Conservation (phyloP, 768 basidiomycete genomes). For the Rhizopogon roseolus region DNA sequence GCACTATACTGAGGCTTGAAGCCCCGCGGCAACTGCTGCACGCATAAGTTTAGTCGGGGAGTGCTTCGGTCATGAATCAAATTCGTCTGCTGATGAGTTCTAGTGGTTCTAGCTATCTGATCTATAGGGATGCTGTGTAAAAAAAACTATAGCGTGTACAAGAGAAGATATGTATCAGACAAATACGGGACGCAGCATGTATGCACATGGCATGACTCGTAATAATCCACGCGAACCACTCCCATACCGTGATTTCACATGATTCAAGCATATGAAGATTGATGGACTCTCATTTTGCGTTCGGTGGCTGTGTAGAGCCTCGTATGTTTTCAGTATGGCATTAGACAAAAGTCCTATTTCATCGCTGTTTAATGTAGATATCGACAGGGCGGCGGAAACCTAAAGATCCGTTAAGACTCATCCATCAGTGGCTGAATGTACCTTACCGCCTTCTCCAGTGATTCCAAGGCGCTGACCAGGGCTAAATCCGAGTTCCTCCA, state of each 20-base stretch:
- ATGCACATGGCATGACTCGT: background rate
- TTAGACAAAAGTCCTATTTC: background rate
- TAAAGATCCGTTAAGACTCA: background rate
- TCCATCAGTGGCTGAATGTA: background rate
- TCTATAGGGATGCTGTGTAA: background rate
- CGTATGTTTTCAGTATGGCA: background rate
- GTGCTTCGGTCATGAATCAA: background rate
- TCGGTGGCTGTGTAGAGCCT: background rate
- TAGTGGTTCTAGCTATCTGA: background rate
- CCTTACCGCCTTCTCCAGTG: constrained; percentile 62
- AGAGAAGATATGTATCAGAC: background rate
- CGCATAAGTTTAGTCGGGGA: background rate
- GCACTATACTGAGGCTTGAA: no score
- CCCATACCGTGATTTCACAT: background rate
- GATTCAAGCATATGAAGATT: background rate
- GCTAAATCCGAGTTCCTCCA: constrained; percentile 61
- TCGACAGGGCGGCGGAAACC: background rate
- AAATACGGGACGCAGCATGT: background rate
- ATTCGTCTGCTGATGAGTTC: background rate
- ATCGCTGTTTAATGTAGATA: background rate
- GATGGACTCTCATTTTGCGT: background rate
- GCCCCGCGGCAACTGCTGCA: no score
- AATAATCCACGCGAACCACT: background rate
- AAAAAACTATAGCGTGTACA: background rate
- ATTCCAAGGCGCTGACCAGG: constrained; percentile 43